phyloP scores from a whole-genome alignment of 164 flowering plant species.

The Sextonia rubra region DNA sequence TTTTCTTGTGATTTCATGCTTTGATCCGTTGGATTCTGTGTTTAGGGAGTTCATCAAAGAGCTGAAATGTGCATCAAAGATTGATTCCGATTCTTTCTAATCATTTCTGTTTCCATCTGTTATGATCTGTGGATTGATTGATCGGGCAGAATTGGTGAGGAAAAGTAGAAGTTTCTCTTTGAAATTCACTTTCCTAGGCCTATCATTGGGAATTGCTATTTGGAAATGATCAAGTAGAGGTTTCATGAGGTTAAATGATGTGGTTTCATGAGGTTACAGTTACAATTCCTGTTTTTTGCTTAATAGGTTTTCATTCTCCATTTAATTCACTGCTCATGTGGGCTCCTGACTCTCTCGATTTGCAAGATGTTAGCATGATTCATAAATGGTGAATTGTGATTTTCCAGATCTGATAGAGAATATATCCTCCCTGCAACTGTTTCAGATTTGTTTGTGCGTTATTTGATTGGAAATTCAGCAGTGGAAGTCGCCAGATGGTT shows the following conservation, averaged over 20 bases:
- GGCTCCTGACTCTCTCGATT: neutral
- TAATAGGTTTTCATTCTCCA: neutral
- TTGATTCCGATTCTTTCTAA: neutral
- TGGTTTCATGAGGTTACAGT: no score
- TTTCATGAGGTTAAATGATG: no score
- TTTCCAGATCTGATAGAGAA: neutral
- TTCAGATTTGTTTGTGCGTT: neutral
- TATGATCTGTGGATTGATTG: no score
- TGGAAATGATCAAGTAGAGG: no score
- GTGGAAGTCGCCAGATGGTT: neutral
- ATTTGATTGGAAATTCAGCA: conserved; percentile 2
- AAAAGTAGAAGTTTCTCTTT: no score
- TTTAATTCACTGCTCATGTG: neutral
- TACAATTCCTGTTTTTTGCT: no score
- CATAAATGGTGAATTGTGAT: neutral
- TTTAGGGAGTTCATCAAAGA: neutral
- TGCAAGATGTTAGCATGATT: neutral
- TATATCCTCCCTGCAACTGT: neutral
- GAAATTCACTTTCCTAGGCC: no score
- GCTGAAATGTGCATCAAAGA: neutral
- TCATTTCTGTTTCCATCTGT: no score
- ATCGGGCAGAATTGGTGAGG: no score
- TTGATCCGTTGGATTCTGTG: neutral
- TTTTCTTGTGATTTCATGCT: no score
- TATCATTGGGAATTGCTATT: no score